Evolutionary conservation across 75 land plant genomes (phyloP).

Genomic region (Sequoiadendron giganteum): DNA sequence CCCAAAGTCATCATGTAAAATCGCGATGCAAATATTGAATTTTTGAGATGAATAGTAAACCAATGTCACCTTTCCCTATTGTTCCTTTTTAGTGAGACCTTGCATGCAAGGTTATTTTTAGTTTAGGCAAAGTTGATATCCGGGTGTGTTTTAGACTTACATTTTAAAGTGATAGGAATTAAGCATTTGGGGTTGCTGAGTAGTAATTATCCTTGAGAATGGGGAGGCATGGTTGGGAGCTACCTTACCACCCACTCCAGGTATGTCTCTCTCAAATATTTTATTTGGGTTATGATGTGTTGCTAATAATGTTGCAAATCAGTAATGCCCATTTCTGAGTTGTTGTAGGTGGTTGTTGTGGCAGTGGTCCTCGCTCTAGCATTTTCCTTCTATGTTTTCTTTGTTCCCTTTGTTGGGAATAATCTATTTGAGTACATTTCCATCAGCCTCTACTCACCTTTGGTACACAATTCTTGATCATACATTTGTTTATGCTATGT

Average conservation of each 20-base stretch:
- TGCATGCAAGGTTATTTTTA: not conserved
- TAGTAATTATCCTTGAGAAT: slow-evolving; percentile 22
- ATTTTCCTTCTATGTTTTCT: slow-evolving; percentile 94
- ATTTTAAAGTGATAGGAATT: not conserved
- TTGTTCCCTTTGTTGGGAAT: slow-evolving; percentile 86
- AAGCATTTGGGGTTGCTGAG: not conserved
- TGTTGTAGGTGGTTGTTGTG: slow-evolving; percentile 82
- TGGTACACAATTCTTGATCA: slow-evolving; percentile 32
- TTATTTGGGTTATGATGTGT: not conserved
- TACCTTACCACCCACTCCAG: slow-evolving; percentile 98
- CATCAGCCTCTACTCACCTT: slow-evolving; percentile 73
- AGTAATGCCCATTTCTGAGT: not conserved
- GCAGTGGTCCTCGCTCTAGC: slow-evolving; percentile 86
- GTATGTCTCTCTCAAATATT: slow-evolving; percentile 17
- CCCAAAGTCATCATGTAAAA: not conserved
- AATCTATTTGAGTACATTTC: slow-evolving; percentile 51
- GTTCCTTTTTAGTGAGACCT: not conserved
- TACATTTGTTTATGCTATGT: not conserved
- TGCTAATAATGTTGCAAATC: not conserved
- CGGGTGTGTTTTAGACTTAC: not conserved
- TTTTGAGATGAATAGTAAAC: not conserved
- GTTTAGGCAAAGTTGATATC: not conserved
- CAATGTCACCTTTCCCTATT: not conserved
- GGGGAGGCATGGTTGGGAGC: slow-evolving; percentile 99
- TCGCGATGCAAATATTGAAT: not conserved